Evolutionary conservation across 164 flowering plant species (phyloP).

Genomic region (Euptelea pleiosperma): DNA sequence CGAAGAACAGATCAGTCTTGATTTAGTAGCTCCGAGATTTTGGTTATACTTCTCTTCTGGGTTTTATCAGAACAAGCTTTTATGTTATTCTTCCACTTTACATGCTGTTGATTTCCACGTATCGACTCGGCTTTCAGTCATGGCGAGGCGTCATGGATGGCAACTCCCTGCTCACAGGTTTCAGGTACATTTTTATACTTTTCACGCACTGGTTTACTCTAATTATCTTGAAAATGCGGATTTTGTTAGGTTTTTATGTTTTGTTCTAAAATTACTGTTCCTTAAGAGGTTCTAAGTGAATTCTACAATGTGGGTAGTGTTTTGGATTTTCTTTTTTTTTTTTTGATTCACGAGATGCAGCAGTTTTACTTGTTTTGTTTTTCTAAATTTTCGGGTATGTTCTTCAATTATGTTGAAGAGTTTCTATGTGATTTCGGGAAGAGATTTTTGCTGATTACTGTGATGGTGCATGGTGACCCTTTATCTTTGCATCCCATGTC

Average conservation of each 20-base stretch:
- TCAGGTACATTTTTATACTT: conserved; percentile 53
- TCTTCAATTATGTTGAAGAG: no score
- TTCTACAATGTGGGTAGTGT: conserved; percentile 1
- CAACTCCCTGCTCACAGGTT: conserved; percentile 94
- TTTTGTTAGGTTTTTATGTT: no score
- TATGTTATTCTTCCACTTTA: conserved; percentile 1
- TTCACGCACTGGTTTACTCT: background rate
- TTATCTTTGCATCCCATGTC: no score
- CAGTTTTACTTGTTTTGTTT: background rate
- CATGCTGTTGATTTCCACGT: conserved; percentile 18
- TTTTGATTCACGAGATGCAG: background rate
- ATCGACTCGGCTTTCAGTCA: conserved; percentile 23
- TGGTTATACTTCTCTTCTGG: conserved; percentile 12
- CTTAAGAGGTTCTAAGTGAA: background rate
- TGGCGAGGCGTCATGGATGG: conserved; percentile 98
- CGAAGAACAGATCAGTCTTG: conserved; percentile 8
- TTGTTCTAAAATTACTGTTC: background rate
- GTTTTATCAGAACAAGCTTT: background rate
- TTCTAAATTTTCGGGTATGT: no score
- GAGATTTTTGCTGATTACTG: no score
- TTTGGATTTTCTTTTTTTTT: no score
- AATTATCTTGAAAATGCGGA: no score
- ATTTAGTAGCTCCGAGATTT: background rate
- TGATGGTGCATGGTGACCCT: no score
- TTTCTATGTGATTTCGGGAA: no score